Percentiles rank a stretch among this genome's conserved stretches.
phyloP scores from a whole-genome alignment of 2,329 filamentous ascomycete genomes.

The Metarhizium guizhouense region DNA sequence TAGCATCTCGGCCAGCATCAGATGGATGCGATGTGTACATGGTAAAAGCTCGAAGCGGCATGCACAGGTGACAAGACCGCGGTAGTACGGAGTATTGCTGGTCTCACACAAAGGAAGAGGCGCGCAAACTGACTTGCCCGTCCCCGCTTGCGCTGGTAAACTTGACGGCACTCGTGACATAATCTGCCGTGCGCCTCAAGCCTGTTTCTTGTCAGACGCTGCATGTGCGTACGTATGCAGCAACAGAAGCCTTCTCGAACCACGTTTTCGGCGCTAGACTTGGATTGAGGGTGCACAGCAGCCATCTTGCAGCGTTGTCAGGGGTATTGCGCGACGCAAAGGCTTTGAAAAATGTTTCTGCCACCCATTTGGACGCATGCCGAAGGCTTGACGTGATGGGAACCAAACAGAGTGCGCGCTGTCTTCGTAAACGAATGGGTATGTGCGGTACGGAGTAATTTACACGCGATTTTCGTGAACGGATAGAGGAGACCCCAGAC shows the following conservation, averaged over 20 bases:
- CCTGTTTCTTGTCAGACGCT: not conserved
- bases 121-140: not conserved
- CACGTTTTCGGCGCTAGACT: not conserved
- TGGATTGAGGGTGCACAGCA: not conserved
- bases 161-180: not conserved
- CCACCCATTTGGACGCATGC: no score
- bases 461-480: no score
- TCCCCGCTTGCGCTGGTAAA: not conserved
- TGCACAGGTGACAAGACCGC: not conserved
- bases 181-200: conserved; percentile 4
- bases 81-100: not conserved
- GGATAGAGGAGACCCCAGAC: no score
- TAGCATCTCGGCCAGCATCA: no score
- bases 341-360: no score
- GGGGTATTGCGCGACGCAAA: no score
- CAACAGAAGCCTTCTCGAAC: not conserved
- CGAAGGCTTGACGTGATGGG: no score
- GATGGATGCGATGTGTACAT: no score
- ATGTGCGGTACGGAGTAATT: no score
- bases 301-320: not conserved
- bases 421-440: no score
- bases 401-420: no score
- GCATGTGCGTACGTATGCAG: not conserved
- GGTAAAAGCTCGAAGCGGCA: not conserved
- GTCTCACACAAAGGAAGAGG: not conserved